A percentile compares a stretch with the other conserved stretches of the same genome.
phyloP scores from a whole-genome alignment of 305 asterid species.

The Plantago lanceolata region DNA sequence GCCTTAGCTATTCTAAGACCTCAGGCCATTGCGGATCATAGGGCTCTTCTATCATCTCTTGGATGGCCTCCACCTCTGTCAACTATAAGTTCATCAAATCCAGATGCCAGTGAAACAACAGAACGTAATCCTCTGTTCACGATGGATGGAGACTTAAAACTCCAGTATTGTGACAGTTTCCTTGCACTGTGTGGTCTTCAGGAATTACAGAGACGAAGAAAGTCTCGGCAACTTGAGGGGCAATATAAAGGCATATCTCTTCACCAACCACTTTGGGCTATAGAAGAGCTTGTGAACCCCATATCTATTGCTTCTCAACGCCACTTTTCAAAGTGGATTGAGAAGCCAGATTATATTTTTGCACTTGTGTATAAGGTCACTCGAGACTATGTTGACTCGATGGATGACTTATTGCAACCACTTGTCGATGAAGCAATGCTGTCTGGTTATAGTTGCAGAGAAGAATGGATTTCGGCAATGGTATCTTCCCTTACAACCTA shows the following conservation, averaged over 20 bases:
- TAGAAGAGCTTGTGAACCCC: conserved; percentile 96
- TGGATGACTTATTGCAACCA: conserved; percentile 93
- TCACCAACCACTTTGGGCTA: conserved; percentile 90
- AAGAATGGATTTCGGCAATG: conserved; percentile 96
- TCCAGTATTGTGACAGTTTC: conserved; percentile 74
- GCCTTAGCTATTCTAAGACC: conserved; percentile 90
- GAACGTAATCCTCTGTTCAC: conserved; percentile 76
- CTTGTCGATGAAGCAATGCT: conserved; percentile 88
- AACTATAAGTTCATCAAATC: conserved; percentile 46
- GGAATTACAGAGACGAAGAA: conserved; percentile 80
- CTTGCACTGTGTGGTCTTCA: conserved; percentile 84
- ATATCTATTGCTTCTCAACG: conserved; percentile 66
- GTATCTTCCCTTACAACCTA: conserved; percentile 66
- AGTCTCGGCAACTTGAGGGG: conserved; percentile 76
- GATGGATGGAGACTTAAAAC: conserved; percentile 69
- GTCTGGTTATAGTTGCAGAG: conserved; percentile 94
- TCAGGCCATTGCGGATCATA: conserved; percentile 92
- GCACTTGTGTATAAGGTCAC: conserved; percentile 84
- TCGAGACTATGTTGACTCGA: conserved; percentile 82
- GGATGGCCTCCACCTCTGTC: conserved; percentile 95
- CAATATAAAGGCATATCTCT: conserved; percentile 44
- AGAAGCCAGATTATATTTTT: conserved; percentile 83
- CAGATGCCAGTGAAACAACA: conserved; percentile 41
- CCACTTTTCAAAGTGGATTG: conserved; percentile 89
- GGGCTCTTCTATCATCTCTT: conserved; percentile 82